Evolutionary conservation across 148 eudicot genomes (phyloP), one percentile per base, ranked within the genome.

Genomic region (Euryodendron excelsum): DNA sequence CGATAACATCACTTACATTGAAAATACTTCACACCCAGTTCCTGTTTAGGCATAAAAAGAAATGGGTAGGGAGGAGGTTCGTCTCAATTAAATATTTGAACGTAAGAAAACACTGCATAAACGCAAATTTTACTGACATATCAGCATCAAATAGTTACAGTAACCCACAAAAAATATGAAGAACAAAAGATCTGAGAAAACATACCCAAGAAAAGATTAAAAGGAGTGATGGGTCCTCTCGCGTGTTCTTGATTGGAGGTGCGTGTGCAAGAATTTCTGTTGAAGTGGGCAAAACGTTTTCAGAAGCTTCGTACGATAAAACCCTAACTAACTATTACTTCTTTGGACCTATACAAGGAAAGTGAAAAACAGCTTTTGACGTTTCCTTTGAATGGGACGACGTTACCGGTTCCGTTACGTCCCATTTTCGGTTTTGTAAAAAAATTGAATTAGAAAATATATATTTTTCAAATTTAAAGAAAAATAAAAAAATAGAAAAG

Each of bases 11-110:
- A 30, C 13, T 63, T 30, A 63, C 33, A 30, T 33, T 14, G 20
- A 33, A 63, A 63, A 63, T 63, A 31, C 68, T 30, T 63, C 68
- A 14, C 14, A 63, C 68, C 68, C 68, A 31, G 37, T 63, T 31
- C 68, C 2, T 30, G 21, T 33, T 30, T 30, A 39, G 9, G 37
- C 68, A 63, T 13, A 25, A 55, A 2, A 23, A 59, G 5, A 23
- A 5, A 59, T 27, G 31, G 31, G 31, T 27, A 59, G 20, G n/a
- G n/a, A n/a, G 25, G 20, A 56, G 0, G 20, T 56, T 56, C 60
- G 60, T 50, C 18, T 15, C 55, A 5, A 2, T 15, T 15, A 20
- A 56, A 20, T n/a, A 1, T 18, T 1, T 13, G 15, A n/a, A 28
- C 55, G 17, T 50, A 15, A 50, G 61, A n/a, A n/a, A 21, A 17